Evolutionary conservation across 1,284 basidiomycete genomes (phyloP).

Genomic region (Marasmius fiardii): DNA sequence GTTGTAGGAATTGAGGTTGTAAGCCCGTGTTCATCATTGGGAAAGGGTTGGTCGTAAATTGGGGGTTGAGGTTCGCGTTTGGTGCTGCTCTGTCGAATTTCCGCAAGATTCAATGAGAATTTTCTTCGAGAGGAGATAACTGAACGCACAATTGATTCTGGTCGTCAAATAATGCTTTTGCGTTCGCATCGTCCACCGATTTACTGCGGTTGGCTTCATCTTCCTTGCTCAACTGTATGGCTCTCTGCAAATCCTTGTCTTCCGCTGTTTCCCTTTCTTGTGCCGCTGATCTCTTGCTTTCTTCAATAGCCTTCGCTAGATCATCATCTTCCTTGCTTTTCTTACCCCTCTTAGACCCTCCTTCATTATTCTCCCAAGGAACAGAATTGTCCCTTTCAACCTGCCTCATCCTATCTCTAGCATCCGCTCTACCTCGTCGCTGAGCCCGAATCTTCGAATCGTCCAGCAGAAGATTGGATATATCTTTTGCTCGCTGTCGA

Average conservation of each 20-base stretch:
- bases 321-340: slow-evolving; percentile 75
- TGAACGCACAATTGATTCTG: slow-evolving; percentile 61
- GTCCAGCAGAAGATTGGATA: slow-evolving; percentile 94
- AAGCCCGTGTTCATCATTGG: slow-evolving; percentile 62
- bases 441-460: slow-evolving; percentile 85
- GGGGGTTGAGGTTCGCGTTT: slow-evolving; percentile 26
- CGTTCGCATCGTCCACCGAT: slow-evolving; percentile 74
- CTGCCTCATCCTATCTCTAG: slow-evolving; percentile 88
- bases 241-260: slow-evolving; percentile 79
- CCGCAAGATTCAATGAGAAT: not conserved
- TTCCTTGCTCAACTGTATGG: slow-evolving; percentile 83
- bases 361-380: not conserved
- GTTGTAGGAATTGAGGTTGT: slow-evolving; percentile 54
- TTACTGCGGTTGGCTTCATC: slow-evolving; percentile 75
- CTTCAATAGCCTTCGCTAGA: slow-evolving; percentile 79
- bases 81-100: slow-evolving; percentile 13
- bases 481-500: slow-evolving; percentile 98
- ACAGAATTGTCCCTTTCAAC: not conserved
- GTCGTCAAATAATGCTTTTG: slow-evolving; percentile 83
- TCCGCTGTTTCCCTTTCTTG: slow-evolving; percentile 71
- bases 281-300: slow-evolving; percentile 75
- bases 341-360: slow-evolving; percentile 32
- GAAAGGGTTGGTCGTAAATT: slow-evolving; percentile 48
- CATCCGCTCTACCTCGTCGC: slow-evolving; percentile 79
- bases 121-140: not conserved